These are phyloP conservation scores for Leishmania gerbilli DNA, from an alignment of 208 protist species.

Conservation along the genomic window DNA sequence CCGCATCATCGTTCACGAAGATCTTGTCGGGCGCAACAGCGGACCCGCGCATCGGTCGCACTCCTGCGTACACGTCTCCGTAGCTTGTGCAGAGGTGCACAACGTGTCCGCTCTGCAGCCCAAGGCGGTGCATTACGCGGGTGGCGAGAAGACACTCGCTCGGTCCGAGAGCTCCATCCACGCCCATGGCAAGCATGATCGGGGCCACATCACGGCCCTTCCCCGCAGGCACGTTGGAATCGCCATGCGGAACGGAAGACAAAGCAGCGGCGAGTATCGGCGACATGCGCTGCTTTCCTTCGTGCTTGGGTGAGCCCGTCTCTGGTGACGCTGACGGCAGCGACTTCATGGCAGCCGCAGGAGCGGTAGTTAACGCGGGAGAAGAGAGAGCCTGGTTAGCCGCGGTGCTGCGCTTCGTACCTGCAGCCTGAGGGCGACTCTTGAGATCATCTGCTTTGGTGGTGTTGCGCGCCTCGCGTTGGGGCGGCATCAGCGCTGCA, in stretches of 20 bases:
- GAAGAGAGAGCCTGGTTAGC: no score
- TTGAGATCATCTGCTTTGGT: background rate
- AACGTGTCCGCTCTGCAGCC: constrained; percentile 19
- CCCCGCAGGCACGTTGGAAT: background rate
- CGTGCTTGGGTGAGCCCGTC: background rate
- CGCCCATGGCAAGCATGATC: background rate
- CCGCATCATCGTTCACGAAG: constrained; percentile 31
- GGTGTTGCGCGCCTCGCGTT: background rate
- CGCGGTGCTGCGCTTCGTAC: background rate
- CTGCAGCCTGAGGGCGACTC: background rate
- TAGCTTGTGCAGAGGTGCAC: constrained; percentile 18
- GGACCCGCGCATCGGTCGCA: constrained; percentile 11
- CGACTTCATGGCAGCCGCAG: background rate
- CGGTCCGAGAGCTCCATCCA: constrained; percentile 14
- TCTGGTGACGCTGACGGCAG: background rate
- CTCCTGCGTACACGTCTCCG: constrained; percentile 25
- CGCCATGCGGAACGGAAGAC: background rate
- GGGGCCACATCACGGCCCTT: background rate
- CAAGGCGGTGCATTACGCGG: constrained; percentile 15
- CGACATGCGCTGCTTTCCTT: background rate
- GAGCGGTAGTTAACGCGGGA: background rate
- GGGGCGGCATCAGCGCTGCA: background rate
- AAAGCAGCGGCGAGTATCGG: background rate
- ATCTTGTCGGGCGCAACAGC: constrained; percentile 7
- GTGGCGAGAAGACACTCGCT: constrained; percentile 21